Conservation (phyloP, 306 rosid species). For the Medicago arabica region DNA sequence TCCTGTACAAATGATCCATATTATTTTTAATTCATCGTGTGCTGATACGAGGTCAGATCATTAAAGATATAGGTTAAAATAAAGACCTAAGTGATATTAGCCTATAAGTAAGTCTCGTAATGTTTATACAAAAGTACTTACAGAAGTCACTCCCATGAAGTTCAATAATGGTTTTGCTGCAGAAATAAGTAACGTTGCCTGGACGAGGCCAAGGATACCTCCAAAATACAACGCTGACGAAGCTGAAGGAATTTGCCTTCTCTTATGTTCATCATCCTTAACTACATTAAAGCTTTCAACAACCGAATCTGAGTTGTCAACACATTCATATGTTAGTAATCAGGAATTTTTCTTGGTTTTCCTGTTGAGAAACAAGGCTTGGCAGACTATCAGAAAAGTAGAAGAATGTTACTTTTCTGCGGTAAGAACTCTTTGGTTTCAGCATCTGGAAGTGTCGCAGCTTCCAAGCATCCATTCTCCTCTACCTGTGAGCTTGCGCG, state of each 20-base stretch:
- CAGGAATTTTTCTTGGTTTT: conserved; percentile 11
- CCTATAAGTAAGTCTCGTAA: not conserved
- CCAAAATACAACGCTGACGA: conserved; percentile 89
- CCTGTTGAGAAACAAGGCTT: conserved; percentile 15
- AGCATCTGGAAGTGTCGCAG: conserved; percentile 44
- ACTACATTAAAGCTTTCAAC: conserved; percentile 51
- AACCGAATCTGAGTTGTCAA: conserved; percentile 45
- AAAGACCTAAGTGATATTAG: conserved; percentile 12
- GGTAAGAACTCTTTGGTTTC: conserved; percentile 69
- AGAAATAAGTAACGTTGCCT: conserved; percentile 76
- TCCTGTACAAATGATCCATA: conserved; percentile 57
- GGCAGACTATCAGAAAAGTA: conserved; percentile 3
- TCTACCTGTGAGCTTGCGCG: conserved; percentile 46
- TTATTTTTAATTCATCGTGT: conserved; percentile 6
- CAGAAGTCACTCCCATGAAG: conserved; percentile 89
- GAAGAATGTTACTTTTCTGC: conserved; percentile 51
- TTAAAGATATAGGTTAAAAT: not conserved
- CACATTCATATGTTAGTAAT: conserved; percentile 50
- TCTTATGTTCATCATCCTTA: conserved; percentile 45
- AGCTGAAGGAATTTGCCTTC: conserved; percentile 88
- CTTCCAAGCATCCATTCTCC: conserved; percentile 54
- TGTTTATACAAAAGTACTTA: conserved; percentile 46
- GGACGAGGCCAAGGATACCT: conserved; percentile 79
- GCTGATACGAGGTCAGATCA: conserved; percentile 19
- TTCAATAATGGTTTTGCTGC: conserved; percentile 81